Base-by-base conservation (phyloP, 306 rosid genomes). In the Prinsepia uniflora region DNA sequence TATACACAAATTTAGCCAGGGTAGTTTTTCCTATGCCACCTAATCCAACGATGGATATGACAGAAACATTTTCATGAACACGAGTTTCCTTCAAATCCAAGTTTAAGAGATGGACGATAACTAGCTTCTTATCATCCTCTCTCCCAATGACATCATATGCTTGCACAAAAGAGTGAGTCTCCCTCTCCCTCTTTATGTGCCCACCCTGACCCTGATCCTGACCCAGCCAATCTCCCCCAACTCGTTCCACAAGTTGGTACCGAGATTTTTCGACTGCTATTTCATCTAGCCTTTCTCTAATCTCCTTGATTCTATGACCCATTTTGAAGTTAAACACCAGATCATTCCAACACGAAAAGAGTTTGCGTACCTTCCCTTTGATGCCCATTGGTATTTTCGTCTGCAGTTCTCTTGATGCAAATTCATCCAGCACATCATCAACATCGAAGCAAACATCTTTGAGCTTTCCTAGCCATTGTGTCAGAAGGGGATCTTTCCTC, bases 21-120 rank as follows among this genome's bases (percentile, higher is more conserved):
- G 76, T 56, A 3, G 80, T 63, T 72, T 76, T 75, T 34, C 79
- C 74, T 54, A 68, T 40, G 9, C 74, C 79, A 8, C 63, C 74
- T 47, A 68, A 19, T 0, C 79, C 79, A 5, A 6, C 13, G 1
- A 68, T 67, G 8, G 75, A 61, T 53, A 70, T 39, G 39, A 76
- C 72, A 5, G 67, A 53, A 10, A 60, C 14, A 5, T 5, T 10
- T 5, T 39, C 61, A 40, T 6, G 46, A 24, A 18, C 43, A 58
- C 13, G 15, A 1, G 44, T 34, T 11, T 63, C 50, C 63, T 52
- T 53, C 59, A 54, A 36, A 15, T 43, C 52, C 57, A 68, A 68
- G 62, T 68, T 68, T 40, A 68, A 68, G 61, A 63, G 42, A 22
- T 45, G 20, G 10, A 70, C 36, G 34, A 76, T 63, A 39, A 68